Evolutionary conservation across 2,329 filamentous ascomycete genomes (phyloP).

Genomic region (Mycosphaerella sp.): DNA sequence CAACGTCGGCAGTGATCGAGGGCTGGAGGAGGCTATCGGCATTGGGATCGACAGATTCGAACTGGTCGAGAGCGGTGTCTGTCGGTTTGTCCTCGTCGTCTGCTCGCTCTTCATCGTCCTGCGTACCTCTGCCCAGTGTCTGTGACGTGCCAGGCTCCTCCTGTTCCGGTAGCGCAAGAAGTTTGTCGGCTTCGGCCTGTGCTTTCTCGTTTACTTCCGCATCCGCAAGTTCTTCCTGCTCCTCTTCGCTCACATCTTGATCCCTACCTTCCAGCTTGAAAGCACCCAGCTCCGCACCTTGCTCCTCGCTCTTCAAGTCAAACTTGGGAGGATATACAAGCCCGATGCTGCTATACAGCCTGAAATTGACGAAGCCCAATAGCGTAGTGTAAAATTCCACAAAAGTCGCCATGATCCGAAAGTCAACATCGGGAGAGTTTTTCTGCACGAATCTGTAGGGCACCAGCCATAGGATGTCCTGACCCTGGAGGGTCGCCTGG

Average conservation of each 20-base stretch:
- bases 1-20: conserved; percentile 49
- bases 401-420: conserved; percentile 98
- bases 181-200: conserved; percentile 45
- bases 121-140: conserved; percentile 21
- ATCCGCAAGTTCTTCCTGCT: conserved; percentile 26
- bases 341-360: conserved; percentile 83
- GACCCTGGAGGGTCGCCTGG: conserved; percentile 92
- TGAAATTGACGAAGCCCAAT: conserved; percentile 91
- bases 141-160: conserved; percentile 37
- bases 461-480: conserved; percentile 94
- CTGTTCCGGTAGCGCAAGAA: conserved; percentile 34
- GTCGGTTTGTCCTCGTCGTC: conserved; percentile 11
- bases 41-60: conserved; percentile 74
- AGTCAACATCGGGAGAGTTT: conserved; percentile 90
- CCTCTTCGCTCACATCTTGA: conserved; percentile 34
- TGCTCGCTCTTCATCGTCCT: conserved; percentile 27
- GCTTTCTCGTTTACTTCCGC: conserved; percentile 36
- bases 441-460: conserved; percentile 98
- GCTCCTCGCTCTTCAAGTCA: conserved; percentile 76
- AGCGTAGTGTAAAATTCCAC: conserved; percentile 98
- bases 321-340: conserved; percentile 96
- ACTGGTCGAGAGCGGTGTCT: conserved; percentile 69
- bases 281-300: conserved; percentile 81
- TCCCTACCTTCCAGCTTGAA: conserved; percentile 81
- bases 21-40: conserved; percentile 85